Evolutionary conservation across 2,329 filamentous ascomycete genomes (phyloP), one percentile per base, ranked within the genome.

Genomic region (Fusarium pseudocircinatum): DNA sequence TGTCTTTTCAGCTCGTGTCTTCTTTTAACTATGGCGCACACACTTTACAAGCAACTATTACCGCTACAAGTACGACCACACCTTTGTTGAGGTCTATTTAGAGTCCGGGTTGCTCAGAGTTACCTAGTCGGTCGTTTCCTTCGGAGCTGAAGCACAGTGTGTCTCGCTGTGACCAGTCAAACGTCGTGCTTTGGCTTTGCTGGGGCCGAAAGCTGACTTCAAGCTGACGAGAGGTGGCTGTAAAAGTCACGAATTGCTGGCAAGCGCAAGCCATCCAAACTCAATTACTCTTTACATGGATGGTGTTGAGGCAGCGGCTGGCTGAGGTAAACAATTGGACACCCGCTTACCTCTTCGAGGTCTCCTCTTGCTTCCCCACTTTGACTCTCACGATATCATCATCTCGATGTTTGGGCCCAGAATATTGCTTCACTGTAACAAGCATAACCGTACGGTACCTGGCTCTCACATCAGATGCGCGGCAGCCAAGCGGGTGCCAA

Each of bases 211-310:
- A 74, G 63, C 61, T 72, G 71, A 74, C 71, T 72, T 74, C 63
- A 72, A 44, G 63, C 71, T 73, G 71, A 74, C 71, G 71, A 73
- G 72, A 62, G 47, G 71, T 72, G 71, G 71, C 63, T 69, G 56
- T 30, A 39, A 39, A 40, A 56, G 36, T 30, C 30, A 40, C 46
- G 36, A 32, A 56, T 63, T 39, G 60, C 34, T 43, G 40, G 46
- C 59, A 63, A 63, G 44, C n/a, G 44, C 46, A 62, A 64, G 44
- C 50, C 54, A 56, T 66, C 13, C 28, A 58, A 74, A 69, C 56
- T 72, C 63, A 73, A 60, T 62, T 30, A 34, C 30, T 37, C 24
- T 58, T 53, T 52, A 20, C 40, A 49, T 36, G 47, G 28, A 46
- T 57, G 47, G 42, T 58, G 22, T 54, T 70, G 57, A 32, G 15